A percentile compares a stretch with the other conserved stretches of the same genome.
These are phyloP conservation scores for Hirschfeldia incana DNA, from an alignment of 345 rosid species.

Conservation along the genomic window DNA sequence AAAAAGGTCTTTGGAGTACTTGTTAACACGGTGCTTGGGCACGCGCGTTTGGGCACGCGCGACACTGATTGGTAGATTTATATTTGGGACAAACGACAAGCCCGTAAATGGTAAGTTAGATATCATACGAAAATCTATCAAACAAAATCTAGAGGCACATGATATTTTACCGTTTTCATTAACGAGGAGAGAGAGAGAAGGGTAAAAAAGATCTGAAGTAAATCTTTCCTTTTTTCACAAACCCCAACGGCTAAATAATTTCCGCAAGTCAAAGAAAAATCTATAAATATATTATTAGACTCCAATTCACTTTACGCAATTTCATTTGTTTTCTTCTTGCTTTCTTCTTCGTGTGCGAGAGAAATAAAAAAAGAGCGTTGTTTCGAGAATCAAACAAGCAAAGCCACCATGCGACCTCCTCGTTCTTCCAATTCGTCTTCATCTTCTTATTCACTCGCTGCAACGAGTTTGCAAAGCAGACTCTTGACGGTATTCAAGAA, in stretches of 20 bases:
- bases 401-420: neutral
- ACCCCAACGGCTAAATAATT: too few species aligned
- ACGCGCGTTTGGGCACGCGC: neutral
- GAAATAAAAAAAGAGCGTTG: neutral
- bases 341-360: neutral
- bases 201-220: neutral
- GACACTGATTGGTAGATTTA: too few species aligned
- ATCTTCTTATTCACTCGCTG: neutral
- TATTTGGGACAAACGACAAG: too few species aligned
- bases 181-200: neutral
- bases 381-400: neutral
- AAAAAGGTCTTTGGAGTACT: too few species aligned
- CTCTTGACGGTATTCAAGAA: neutral
- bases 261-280: neutral
- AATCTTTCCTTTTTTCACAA: too few species aligned
- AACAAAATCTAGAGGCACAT: neutral
- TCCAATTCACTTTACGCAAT: neutral
- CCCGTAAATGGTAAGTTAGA: neutral
- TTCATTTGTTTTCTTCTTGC: neutral
- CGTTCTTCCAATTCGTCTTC: neutral
- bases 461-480: neutral
- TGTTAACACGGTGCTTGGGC: neutral
- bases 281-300: neutral
- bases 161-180: too few species aligned
- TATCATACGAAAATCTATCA: neutral